These are phyloP conservation scores for Nadsonia starkeyi-henricii DNA, from an alignment of 1,139 yeast species.

Conservation along the genomic window DNA sequence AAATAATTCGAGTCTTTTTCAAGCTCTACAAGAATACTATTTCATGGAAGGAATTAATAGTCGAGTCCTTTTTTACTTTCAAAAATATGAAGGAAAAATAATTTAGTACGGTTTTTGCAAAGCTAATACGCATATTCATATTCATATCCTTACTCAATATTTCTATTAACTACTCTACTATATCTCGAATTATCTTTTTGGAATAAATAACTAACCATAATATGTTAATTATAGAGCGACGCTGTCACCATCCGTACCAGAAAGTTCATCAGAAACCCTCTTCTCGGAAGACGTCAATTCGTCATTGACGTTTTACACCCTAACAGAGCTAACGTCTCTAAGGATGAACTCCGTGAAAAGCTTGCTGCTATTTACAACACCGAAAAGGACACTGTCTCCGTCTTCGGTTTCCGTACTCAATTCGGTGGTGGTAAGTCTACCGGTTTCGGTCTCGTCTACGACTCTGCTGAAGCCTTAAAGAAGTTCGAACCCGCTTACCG, in stretches of 20 bases:
- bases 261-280: constrained; percentile 99
- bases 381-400: constrained; percentile 97
- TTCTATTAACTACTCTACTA: too few relatives aligned
- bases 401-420: constrained; percentile 98
- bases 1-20: too few relatives aligned
- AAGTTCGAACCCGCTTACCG: constrained; percentile 99
- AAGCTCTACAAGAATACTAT: too few relatives aligned
- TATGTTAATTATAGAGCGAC: constrained; percentile 51
- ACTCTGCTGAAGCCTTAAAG: constrained; percentile 95
- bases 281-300: constrained; percentile 98
- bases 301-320: constrained; percentile 99
- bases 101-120: too few relatives aligned
- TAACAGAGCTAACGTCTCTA: constrained; percentile 97
- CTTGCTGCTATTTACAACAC: constrained; percentile 94
- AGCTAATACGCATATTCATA: too few relatives aligned
- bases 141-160: too few relatives aligned
- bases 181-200: too few relatives aligned
- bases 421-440: constrained; percentile 99
- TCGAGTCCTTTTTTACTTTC: too few relatives aligned
- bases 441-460: constrained; percentile 98
- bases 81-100: too few relatives aligned
- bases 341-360: constrained; percentile 98
- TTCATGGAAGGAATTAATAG: too few relatives aligned
- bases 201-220: not conserved
- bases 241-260: constrained; percentile 99